Conservation (phyloP, 1,284 basidiomycete genomes). For the Cryptococcus sp. region DNA sequence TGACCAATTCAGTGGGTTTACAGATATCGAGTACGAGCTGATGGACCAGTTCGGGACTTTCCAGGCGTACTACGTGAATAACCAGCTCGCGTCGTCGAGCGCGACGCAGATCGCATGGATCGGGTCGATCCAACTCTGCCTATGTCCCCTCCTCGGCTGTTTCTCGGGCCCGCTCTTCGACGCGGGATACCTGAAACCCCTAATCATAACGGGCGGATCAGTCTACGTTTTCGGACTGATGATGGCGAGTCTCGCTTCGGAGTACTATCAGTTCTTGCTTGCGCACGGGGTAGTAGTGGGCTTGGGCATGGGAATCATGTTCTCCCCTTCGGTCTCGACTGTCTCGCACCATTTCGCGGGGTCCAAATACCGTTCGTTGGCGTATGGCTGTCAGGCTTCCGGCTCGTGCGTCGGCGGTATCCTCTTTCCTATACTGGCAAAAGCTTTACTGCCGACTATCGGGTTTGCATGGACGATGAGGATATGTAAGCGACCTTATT, state of each 20-base stretch:
- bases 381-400: slow-evolving; percentile 42
- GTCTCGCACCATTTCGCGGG: slow-evolving; percentile 59
- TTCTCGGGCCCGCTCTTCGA: slow-evolving; percentile 65
- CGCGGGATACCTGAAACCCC: slow-evolving; percentile 60
- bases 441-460: slow-evolving; percentile 56
- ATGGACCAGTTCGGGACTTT: slow-evolving; percentile 36
- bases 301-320: slow-evolving; percentile 56
- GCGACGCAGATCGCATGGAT: slow-evolving; percentile 63
- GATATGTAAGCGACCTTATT: slow-evolving; percentile 34
- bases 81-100: slow-evolving; percentile 16
- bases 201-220: slow-evolving; percentile 56
- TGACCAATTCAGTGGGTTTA: slow-evolving; percentile 35
- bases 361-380: slow-evolving; percentile 44
- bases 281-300: slow-evolving; percentile 34
- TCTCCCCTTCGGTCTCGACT: slow-evolving; percentile 58
- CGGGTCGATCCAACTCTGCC: slow-evolving; percentile 66
- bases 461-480: slow-evolving; percentile 53
- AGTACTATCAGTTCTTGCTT: slow-evolving; percentile 60
- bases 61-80: slow-evolving; percentile 35
- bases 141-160: slow-evolving; percentile 55
- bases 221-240: slow-evolving; percentile 61
- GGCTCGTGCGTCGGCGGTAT: slow-evolving; percentile 53
- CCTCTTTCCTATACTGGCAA: slow-evolving; percentile 57
- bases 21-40: not conserved
- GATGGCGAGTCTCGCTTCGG: slow-evolving; percentile 60